phyloP scores from a whole-genome alignment of 768 basidiomycete species.

The Mycena maculata region DNA sequence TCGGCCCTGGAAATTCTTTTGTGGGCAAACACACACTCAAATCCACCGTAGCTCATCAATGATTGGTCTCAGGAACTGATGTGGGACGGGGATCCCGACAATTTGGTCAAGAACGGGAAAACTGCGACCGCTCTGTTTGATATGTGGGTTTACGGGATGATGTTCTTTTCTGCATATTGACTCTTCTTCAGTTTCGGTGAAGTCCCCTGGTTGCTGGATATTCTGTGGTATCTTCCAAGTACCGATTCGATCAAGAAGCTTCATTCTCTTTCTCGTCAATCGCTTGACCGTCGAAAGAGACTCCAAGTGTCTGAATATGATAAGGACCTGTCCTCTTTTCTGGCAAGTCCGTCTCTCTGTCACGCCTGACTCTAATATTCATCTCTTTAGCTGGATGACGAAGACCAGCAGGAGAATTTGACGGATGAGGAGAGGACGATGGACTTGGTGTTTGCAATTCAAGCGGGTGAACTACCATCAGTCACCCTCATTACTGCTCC shows the following conservation, averaged over 20 bases:
- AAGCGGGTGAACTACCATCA: not conserved
- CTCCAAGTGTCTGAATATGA: not conserved
- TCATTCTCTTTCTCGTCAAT: not conserved
- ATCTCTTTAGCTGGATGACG: not conserved
- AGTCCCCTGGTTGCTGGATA: not conserved
- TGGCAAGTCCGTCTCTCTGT: not conserved
- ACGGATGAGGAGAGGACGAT: not conserved
- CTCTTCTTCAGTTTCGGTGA: not conserved
- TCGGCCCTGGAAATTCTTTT: not conserved
- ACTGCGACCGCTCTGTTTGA: not conserved
- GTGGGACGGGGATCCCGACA: not conserved
- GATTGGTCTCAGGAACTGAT: not conserved
- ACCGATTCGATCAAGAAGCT: not conserved
- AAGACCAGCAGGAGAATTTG: not conserved
- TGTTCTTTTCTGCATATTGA: not conserved
- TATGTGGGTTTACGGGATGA: not conserved
- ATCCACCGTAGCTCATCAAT: not conserved
- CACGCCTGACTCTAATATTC: not conserved
- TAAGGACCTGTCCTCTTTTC: not conserved
- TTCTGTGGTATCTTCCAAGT: not conserved
- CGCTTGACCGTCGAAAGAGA: not conserved
- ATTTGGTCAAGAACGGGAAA: not conserved
- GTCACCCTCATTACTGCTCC: not conserved
- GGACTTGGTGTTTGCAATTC: not conserved
- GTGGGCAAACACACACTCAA: no score